Evolutionary conservation across 2,329 filamentous ascomycete species (phyloP), one percentile per base, ranked within the genome.

Genomic region (Colletotrichum caudatum): DNA sequence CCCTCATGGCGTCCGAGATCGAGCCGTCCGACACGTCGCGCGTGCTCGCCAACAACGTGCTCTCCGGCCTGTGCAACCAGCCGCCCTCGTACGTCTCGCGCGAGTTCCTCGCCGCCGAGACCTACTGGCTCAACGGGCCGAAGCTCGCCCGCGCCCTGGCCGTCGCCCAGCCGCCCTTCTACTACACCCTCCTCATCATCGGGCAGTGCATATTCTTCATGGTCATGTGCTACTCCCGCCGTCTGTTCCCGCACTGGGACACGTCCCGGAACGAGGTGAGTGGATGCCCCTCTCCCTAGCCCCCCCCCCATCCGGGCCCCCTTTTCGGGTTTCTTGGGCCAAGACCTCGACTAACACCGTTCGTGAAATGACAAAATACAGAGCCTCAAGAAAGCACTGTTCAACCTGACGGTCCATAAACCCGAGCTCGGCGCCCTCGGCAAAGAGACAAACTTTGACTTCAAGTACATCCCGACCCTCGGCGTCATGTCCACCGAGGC

Each of bases 21-120:
- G 78, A 87, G 35, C 93, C 93, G 0, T 90, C 88, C 0, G 81
- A 85, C 0, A 92, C 87, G 26, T 91, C 88, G 0, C 85, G 85
- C 57, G 84, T 91, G 8, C 84, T 95, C 35, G 92, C 92, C 3
- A 92, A 92, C 79, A 95, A 95, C 77, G 92, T 95, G 76, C 90
- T 95, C 75, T 85, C 88, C 4, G 88, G 88, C 3, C 84, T 95
- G n/a, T 86, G 91, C 75, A 84, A 86, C 61, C 88, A 89, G 51
- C 88, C 92, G 0, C 93, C 93, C 0, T 85, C 89, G 0, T 91
- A 89, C 74, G 86, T 91, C 0, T 91, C 89, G 1, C 85, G 87
- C 7, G 88, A 89, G 58, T 93, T 94, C 78, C 84, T 95, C 64
- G 85, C 88, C 61, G 93, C 92, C 0, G 87, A 89, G 77, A 88